Conservation (phyloP, 495 filamentous ascomycete genomes). For the Xylaria telfairii region DNA sequence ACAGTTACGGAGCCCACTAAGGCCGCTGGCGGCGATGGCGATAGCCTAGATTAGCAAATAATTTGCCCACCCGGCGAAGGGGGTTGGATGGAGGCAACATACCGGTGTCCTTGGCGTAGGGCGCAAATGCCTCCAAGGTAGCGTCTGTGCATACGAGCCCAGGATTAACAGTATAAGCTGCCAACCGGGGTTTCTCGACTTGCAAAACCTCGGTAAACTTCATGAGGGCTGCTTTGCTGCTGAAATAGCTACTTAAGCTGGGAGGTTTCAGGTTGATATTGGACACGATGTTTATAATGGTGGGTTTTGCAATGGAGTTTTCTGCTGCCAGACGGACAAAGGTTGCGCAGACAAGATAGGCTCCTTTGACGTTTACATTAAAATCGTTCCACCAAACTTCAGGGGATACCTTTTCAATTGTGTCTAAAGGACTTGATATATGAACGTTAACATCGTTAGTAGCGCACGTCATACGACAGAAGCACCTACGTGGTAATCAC, state of each 20-base stretch:
- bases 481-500: not conserved
- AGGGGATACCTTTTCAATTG: not conserved
- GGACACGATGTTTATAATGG: not conserved
- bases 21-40: not conserved
- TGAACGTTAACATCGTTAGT: not conserved
- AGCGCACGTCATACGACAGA: not conserved
- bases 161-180: not conserved
- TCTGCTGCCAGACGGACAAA: not conserved
- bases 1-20: not conserved
- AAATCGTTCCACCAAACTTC: constrained; percentile 6
- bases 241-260: not conserved
- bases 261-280: not conserved
- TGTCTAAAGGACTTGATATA: not conserved
- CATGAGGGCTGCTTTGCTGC: constrained; percentile 3
- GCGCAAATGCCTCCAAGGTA: not conserved
- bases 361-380: not conserved
- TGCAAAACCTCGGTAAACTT: constrained; percentile 3
- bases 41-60: not conserved
- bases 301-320: not conserved
- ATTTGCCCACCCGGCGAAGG: not conserved
- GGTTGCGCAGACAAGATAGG: not conserved
- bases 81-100: not conserved
- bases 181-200: not conserved
- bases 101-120: not conserved
- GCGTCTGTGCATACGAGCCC: not conserved